Evolutionary conservation across 2,329 filamentous ascomycete species (phyloP).

Genomic region (Periconia digitata): DNA sequence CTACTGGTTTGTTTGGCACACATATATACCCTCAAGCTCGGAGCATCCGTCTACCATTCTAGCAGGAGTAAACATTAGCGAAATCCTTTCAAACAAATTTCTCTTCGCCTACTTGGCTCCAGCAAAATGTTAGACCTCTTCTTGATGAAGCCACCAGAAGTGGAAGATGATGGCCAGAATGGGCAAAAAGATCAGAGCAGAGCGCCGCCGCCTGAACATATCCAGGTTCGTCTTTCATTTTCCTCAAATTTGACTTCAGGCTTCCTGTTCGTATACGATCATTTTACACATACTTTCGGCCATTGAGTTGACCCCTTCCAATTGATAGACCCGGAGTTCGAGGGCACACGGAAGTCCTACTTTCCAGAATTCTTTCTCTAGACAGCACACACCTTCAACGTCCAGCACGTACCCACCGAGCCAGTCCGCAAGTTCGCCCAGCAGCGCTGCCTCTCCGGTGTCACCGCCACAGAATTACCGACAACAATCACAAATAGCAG

Average conservation of each 20-base stretch:
- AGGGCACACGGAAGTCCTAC: background rate
- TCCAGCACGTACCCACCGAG: background rate
- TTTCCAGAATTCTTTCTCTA: background rate
- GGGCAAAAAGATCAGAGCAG: background rate
- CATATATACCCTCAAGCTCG: background rate
- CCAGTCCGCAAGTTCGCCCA: background rate
- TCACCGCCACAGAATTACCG: background rate
- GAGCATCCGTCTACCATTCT: background rate
- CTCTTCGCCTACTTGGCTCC: background rate
- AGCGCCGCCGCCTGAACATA: background rate
- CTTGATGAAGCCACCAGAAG: background rate
- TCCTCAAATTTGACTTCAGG: background rate
- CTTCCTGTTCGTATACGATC: background rate
- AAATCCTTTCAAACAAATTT: background rate
- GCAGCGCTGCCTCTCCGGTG: background rate
- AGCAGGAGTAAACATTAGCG: background rate
- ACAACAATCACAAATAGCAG: background rate
- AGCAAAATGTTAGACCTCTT: conserved; percentile 1
- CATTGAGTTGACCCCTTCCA: background rate
- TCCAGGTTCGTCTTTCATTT: background rate
- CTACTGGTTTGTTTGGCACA: background rate
- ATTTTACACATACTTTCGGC: background rate
- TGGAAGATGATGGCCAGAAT: background rate
- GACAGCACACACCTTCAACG: background rate
- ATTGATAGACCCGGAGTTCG: background rate